phyloP scores from a whole-genome alignment of 805 yeast genomes.

The Hanseniaspora clermontiae region DNA sequence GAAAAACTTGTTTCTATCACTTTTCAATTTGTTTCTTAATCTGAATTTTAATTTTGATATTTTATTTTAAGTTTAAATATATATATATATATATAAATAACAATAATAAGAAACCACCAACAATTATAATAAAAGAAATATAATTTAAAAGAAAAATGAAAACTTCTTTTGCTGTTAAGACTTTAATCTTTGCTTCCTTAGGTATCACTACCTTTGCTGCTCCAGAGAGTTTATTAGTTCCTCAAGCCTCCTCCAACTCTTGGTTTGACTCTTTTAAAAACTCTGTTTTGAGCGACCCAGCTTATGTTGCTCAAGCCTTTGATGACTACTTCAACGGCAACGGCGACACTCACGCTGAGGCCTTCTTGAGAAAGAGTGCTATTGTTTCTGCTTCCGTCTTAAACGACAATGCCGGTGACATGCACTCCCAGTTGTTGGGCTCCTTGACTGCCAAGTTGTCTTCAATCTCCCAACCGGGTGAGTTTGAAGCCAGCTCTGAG shows the following conservation, averaged over 20 bases:
- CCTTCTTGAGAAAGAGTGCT: neutral
- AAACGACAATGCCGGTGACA: neutral
- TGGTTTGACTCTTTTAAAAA: slow-evolving; percentile 5
- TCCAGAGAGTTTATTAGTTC: neutral
- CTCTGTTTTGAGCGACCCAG: neutral
- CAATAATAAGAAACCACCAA: neutral
- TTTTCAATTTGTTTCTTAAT: no score
- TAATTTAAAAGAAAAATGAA: neutral
- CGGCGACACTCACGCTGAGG: neutral
- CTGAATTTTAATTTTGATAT: neutral
- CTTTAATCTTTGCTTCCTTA: neutral
- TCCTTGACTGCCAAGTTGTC: neutral
- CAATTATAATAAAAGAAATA: neutral
- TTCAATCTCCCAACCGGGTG: neutral
- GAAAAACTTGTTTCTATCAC: neutral
- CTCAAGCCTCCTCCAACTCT: neutral
- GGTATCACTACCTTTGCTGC: neutral
- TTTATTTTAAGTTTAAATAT: neutral
- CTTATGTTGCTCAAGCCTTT: neutral
- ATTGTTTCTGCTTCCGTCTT: neutral
- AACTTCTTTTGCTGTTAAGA: neutral
- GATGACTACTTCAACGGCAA: neutral
- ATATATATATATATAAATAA: neutral
- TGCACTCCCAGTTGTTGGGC: neutral
- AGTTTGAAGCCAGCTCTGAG: neutral